Evolutionary conservation across 305 asterid genomes (phyloP), one percentile per base, ranked within the genome.

Genomic region (Solanum hybrid): DNA sequence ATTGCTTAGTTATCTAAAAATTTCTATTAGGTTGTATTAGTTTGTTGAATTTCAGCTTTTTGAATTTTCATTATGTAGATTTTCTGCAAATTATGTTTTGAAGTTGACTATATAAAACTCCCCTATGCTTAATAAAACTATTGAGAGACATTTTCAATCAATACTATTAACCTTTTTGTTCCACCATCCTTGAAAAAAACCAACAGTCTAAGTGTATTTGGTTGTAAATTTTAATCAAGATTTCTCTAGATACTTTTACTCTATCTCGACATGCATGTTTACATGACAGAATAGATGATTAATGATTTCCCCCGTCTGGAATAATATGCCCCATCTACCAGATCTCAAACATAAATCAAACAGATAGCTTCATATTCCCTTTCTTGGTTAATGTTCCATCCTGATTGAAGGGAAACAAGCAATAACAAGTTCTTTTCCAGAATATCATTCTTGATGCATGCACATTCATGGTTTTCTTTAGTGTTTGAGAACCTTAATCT

Each of bases 401-500:
- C 61, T 84, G 38, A 27, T 29, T 84, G 75, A 45, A 31, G 65
- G 39, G 39, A 84, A 84, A 45, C 39, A 84, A 36, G 39, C 22
- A 41, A 27, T 45, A 36, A 84, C 88, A 45, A 84, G 75, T 51
- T 45, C 88, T 29, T 45, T 84, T 84, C 88, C 75, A 84, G 75
- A 15, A 45, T 45, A 84, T 10, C 31, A 31, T 51, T 84, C 39
- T 84, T 84, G 88, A 84, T 45, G 8, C 3, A 80, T 17, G 15
- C 22, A 10, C 20, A 22, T 0, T 12, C n/a, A 37, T 80, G 86
- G 61, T 37, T 37, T 36, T 27, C 61, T 37, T 29, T 45, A 27
- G 75, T 45, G 88, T 15, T 45, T 84, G 88, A 84, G 68, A 29
- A 45, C 88, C 88, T 45, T 51, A 84, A 45, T 82, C 88, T 84